These are phyloP conservation scores for Eucalyptus sp. DNA, from an alignment of 345 rosid species.

Conservation along the genomic window DNA sequence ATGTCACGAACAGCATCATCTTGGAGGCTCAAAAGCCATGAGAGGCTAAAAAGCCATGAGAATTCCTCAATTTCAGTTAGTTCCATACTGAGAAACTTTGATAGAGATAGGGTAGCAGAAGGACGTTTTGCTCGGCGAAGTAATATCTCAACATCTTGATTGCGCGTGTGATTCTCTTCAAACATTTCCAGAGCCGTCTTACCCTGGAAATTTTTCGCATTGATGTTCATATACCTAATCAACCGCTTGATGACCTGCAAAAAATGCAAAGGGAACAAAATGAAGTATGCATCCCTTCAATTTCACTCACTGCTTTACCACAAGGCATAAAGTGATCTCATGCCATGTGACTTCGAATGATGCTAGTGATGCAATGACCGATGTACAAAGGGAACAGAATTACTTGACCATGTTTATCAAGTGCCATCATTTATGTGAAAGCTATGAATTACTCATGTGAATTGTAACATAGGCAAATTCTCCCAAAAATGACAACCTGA, in stretches of 20 bases:
- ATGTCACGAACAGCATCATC: too few relatives aligned
- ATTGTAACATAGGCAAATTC: too few relatives aligned
- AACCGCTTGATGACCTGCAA: not conserved
- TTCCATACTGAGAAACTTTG: rapidly evolving
- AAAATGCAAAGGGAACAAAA: not conserved
- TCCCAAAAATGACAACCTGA: too few relatives aligned
- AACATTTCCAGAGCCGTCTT: rapidly evolving
- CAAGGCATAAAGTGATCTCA: not conserved
- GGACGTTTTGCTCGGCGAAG: too few relatives aligned
- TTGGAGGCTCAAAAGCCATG: too few relatives aligned
- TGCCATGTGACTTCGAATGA: not conserved
- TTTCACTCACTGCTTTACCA: too few relatives aligned
- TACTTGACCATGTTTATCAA: too few relatives aligned
- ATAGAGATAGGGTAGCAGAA: rapidly evolving
- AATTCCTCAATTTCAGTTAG: rapidly evolving
- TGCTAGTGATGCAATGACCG: not conserved
- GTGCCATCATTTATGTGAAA: too few relatives aligned
- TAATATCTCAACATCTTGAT: too few relatives aligned
- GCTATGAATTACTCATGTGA: too few relatives aligned
- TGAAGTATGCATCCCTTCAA: not conserved
- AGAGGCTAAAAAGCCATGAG: rapidly evolving
- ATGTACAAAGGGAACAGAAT: too few relatives aligned
- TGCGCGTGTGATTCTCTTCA: rapidly evolving
- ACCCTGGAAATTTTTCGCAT: rapidly evolving
- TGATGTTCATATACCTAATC: too few relatives aligned